Base-by-base conservation (phyloP, 768 basidiomycete genomes). In the Tylopilus subfusipes region DNA sequence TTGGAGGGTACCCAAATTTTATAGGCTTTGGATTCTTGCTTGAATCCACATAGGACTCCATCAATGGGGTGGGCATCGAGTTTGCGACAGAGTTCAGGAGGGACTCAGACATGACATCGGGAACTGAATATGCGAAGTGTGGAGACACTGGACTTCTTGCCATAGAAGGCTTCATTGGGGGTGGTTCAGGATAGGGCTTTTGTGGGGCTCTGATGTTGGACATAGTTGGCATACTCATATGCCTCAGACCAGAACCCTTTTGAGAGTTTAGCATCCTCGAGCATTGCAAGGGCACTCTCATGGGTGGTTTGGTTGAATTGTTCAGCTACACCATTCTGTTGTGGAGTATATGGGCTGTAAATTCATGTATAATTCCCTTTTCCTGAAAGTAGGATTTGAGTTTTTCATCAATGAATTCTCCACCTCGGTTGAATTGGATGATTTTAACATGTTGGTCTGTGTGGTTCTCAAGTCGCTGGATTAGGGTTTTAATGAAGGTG, bases 91-190 rank as follows among this genome's bases (percentile, higher is more conserved):
- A 25, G 38, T 4, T 63, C 27, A 0, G 58, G 19, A 2, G 58
- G 55, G 14, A 56, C 42, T 2, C 44, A 25, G 12, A 57, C 50
- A 21, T 57, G 54, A 16, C 61, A 63, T 0, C n/a, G 18, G 1
- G 56, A 63, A 0, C 68, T 59, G 25, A 68, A 72, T n/a, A 60
- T 51, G 0, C 52, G 58, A 0, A 71, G 50, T 5, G 55, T 51
- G 1, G 63, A 25, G 0, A 72, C 44, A 19, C 62, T 60, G 1
- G 65, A 67, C 34, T 69, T 66, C 11, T 34, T 12, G 0, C 67
- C 61, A 24, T 58, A 57, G n/a, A n/a, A n/a, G n/a, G n/a, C n/a
- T n/a, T n/a, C n/a, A n/a, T n/a, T n/a, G n/a, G n/a, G n/a, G n/a
- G 67, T 71, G 5, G 47, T 63, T 6, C 39, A 27, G 3, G 4